Conservation (phyloP, 176 grass and related monocot species). For the Oryza meridionalis region DNA sequence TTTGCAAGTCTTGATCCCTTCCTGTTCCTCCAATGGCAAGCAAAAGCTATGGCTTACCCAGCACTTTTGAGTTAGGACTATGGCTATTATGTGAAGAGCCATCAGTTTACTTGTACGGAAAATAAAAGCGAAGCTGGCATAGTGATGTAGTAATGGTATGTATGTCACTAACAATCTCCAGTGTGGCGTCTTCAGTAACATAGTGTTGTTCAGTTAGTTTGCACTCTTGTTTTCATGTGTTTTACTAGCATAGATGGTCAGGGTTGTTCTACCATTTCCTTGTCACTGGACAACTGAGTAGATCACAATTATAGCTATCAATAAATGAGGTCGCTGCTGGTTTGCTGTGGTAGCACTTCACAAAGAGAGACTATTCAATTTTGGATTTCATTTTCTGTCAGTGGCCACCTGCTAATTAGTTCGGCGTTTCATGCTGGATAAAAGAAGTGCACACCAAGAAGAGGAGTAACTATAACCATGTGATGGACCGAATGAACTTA, state of each 20-base stretch:
- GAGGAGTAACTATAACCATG: constrained; percentile 38
- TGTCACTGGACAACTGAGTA: constrained; percentile 30
- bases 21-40: constrained; percentile 47
- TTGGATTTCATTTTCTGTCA: constrained; percentile 58
- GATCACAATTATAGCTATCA: constrained; percentile 44
- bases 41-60: constrained; percentile 29
- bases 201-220: background rate
- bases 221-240: constrained; percentile 14
- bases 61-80: constrained; percentile 2
- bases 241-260: constrained; percentile 7
- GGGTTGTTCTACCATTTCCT: constrained; percentile 10
- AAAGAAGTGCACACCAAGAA: constrained; percentile 44
- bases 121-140: background rate
- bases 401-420: constrained; percentile 49
- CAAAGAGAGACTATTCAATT: constrained; percentile 56
- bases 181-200: background rate
- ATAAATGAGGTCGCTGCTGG: constrained; percentile 53
- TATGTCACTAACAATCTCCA: background rate
- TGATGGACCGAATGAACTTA: constrained; percentile 52
- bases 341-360: constrained; percentile 49
- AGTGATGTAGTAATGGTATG: background rate
- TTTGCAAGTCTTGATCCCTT: constrained; percentile 48
- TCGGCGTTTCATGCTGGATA: constrained; percentile 35
- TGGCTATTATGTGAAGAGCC: constrained; percentile 4
- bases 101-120: background rate